Percentiles rank a stretch among this genome's conserved stretches.
Conservation (phyloP, 1,139 yeast species). For the Spathaspora jeffriesii region DNA sequence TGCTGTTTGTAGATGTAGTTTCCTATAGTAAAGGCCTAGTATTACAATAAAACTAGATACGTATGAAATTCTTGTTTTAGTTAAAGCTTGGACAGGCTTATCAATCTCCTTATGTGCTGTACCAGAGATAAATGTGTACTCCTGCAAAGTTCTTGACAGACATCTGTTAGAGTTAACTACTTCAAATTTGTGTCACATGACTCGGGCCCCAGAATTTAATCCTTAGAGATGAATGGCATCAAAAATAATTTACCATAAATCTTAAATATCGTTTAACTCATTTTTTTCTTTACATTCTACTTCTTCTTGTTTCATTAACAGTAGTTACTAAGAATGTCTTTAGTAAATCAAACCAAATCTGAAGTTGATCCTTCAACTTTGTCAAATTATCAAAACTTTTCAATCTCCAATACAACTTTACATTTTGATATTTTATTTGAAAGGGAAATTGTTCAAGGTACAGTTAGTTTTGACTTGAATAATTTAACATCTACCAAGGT, state of each 20-base stretch:
- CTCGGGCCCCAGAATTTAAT: not conserved
- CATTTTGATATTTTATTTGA: slow-evolving; percentile 59
- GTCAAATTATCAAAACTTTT: slow-evolving; percentile 36
- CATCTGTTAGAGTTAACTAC: not conserved
- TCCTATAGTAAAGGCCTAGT: not conserved
- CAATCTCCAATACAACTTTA: slow-evolving; percentile 46
- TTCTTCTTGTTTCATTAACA: not conserved
- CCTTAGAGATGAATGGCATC: slow-evolving; percentile 3
- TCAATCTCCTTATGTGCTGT: not conserved
- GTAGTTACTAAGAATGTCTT: too few species aligned
- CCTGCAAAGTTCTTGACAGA: not conserved
- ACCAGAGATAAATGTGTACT: too few species aligned
- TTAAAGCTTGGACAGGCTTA: not conserved
- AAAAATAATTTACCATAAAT: not conserved
- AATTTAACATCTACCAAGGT: slow-evolving; percentile 14
- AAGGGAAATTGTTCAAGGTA: slow-evolving; percentile 51
- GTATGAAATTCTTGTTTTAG: not conserved
- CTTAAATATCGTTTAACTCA: not conserved
- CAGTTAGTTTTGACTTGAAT: slow-evolving; percentile 49
- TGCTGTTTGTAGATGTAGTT: not conserved
- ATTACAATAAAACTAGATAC: too few species aligned
- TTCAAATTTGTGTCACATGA: not conserved
- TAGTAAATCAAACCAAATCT: slow-evolving; percentile 20
- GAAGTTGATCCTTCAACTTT: slow-evolving; percentile 49
- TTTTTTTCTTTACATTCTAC: not conserved